Evolutionary conservation across 768 basidiomycete species (phyloP).

Genomic region (Fomitopsis serialis): DNA sequence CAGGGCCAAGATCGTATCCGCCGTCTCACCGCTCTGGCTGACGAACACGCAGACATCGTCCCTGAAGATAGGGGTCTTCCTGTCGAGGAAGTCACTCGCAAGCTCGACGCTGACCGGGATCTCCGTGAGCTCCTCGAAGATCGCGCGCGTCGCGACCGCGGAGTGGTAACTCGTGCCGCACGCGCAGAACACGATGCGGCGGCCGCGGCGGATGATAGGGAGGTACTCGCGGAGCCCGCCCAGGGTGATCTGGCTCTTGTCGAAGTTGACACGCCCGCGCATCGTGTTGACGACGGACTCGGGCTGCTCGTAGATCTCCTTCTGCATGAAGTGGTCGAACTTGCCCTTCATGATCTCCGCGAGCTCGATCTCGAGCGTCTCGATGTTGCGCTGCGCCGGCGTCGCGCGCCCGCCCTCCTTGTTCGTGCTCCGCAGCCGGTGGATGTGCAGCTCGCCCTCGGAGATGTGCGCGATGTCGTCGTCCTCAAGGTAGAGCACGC

Average conservation of each 20-base stretch:
- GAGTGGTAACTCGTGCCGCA: slow-evolving; percentile 99
- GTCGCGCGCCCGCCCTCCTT: slow-evolving; percentile 57
- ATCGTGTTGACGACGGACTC: slow-evolving; percentile 99
- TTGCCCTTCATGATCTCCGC: slow-evolving; percentile 99
- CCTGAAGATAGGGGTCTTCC: slow-evolving; percentile 98
- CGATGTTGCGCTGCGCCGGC: slow-evolving; percentile 84
- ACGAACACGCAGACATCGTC: slow-evolving; percentile 97
- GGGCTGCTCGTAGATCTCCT: slow-evolving; percentile 99
- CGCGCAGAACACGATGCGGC: slow-evolving; percentile 95
- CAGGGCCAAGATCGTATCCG: slow-evolving; percentile 94
- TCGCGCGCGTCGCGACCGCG: slow-evolving; percentile 90
- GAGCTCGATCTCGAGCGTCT: slow-evolving; percentile 96
- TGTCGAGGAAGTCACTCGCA: slow-evolving; percentile 96
- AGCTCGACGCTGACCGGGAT: slow-evolving; percentile 97
- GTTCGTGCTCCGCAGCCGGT: slow-evolving; percentile 75
- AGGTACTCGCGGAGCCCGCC: slow-evolving; percentile 95
- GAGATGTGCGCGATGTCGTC: slow-evolving; percentile 98
- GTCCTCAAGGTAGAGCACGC: slow-evolving; percentile 97
- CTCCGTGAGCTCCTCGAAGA: slow-evolving; percentile 98
- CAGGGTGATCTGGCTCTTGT: slow-evolving; percentile 83
- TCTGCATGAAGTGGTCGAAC: slow-evolving; percentile 99
- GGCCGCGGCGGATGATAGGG: slow-evolving; percentile 89
- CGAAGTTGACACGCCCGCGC: slow-evolving; percentile 99
- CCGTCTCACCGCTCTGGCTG: slow-evolving; percentile 97
- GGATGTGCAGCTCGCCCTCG: slow-evolving; percentile 97